Evolutionary conservation across 176 grass and related monocot species (phyloP).

Genomic region (Metroxylon sagu): DNA sequence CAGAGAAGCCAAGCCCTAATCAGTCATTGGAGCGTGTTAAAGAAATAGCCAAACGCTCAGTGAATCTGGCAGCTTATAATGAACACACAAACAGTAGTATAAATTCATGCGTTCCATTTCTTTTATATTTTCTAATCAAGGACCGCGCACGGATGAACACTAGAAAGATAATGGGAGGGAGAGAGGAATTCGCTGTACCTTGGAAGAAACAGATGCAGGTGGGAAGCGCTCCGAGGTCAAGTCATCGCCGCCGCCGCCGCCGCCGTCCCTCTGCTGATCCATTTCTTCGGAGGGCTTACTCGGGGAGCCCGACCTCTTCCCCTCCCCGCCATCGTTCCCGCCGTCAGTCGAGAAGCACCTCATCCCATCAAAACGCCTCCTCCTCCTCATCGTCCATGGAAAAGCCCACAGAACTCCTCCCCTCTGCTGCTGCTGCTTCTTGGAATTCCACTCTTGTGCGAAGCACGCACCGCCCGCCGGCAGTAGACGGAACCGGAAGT

Average conservation of each 20-base stretch:
- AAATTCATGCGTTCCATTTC: not conserved
- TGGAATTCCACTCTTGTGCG: not conserved
- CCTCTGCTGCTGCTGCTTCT: not conserved
- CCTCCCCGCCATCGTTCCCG: constrained; percentile 27
- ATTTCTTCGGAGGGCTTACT: not conserved
- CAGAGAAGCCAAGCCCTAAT: too few species aligned
- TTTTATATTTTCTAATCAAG: not conserved
- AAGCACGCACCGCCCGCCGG: not conserved
- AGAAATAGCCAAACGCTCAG: too few species aligned
- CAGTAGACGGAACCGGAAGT: not conserved
- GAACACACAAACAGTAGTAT: constrained; percentile 9
- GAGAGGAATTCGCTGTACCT: constrained; percentile 21
- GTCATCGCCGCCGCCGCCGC: constrained; percentile 21
- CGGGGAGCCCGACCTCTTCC: constrained; percentile 26
- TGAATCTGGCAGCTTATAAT: too few species aligned
- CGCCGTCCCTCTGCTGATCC: constrained; percentile 17
- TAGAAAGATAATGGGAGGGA: not conserved
- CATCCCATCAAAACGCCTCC: constrained; percentile 29
- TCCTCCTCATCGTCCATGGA: not conserved
- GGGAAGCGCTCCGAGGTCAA: constrained; percentile 35
- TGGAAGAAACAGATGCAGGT: constrained; percentile 26
- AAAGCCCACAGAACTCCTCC: not conserved
- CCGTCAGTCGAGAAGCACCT: constrained; percentile 41
- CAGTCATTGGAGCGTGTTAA: too few species aligned
- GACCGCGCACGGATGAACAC: constrained; percentile 12